Evolutionary conservation across 225 moss, liverwort and hornwort species (phyloP).

Genomic region (Marchantia paleacea): DNA sequence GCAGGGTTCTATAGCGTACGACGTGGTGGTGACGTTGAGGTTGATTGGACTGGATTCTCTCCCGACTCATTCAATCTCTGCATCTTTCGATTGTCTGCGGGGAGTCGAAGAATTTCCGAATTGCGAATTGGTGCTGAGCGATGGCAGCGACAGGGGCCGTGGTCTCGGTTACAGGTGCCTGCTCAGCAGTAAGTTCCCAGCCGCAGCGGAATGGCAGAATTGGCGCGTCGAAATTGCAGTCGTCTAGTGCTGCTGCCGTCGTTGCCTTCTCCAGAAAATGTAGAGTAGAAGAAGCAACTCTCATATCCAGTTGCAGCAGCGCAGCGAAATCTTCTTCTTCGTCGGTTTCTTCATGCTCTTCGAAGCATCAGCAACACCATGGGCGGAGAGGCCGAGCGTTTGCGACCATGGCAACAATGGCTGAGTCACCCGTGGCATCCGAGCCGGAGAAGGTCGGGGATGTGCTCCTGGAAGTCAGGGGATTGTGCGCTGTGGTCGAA

Average conservation of each 20-base stretch:
- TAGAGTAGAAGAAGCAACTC: slow-evolving; percentile 2
- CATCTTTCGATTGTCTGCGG: too few relatives aligned
- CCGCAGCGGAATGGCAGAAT: too few relatives aligned
- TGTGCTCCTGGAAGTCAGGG: slow-evolving; percentile 77
- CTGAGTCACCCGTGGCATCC: slow-evolving; percentile 35
- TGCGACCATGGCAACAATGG: slow-evolving; percentile 14
- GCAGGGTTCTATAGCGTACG: too few relatives aligned
- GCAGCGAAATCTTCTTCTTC: not conserved
- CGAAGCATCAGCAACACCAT: not conserved
- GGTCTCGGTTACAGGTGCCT: too few relatives aligned
- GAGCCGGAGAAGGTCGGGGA: slow-evolving; percentile 28
- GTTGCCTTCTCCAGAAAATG: not conserved
- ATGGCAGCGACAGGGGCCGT: too few relatives aligned
- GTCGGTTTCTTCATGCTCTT: not conserved
- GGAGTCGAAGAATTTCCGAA: too few relatives aligned
- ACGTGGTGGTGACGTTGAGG: too few relatives aligned
- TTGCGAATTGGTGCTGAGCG: too few relatives aligned
- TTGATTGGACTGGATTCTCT: too few relatives aligned
- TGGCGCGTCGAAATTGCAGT: too few relatives aligned
- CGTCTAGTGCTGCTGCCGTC: not conserved
- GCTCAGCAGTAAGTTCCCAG: too few relatives aligned
- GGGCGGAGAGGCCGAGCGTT: slow-evolving; percentile 11
- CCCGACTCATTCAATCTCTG: too few relatives aligned
- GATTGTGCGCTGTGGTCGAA: slow-evolving; percentile 70
- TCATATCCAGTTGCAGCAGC: not conserved